Evolutionary conservation across 805 yeast species (phyloP), one percentile per base, ranked within the genome.

Genomic region (Candida sithepensis): DNA sequence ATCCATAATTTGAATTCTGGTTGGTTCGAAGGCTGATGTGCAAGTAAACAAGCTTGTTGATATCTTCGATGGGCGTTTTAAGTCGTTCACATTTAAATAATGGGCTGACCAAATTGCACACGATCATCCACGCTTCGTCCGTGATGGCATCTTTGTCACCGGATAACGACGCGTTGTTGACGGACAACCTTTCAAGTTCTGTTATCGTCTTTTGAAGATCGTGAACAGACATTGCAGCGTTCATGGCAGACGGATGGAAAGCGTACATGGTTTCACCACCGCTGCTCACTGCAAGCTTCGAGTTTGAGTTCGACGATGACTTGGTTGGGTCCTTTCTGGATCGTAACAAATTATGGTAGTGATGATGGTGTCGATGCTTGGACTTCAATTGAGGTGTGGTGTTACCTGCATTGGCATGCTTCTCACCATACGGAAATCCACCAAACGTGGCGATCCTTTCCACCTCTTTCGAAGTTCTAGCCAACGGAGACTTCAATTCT

Each of bases 31-130:
- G 50, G 21, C 59, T 54, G n/a, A 66, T 45, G 50, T 68, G 67
- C 9, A 69, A 44, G 20, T 63, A 61, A 1, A 80, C 74, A 45
- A 79, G 62, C 40, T 70, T 72, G 55, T 79, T 81, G 20, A 77
- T 63, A 55, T 81, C 84, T 52, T 82, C 87, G 2, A 81, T 72
- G 0, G 85, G 81, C 0, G 75, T 73, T 18, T 74, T 67, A 34
- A 79, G 54, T 3, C 67, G 65, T 26, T 73, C 78, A n/a, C 78
- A 74, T 43, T 61, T 59, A 55, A 81, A 82, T 8, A 82, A 51
- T 1, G 83, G 77, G 21, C 69, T 58, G 0, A 75, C 66, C 5
- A 72, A 57, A 2, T 70, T 59, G 9, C 72, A 64, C 1, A 82
- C 61, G 7, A 76, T 59, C 2, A 71, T 58, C 81, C 83, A 80